Conservation (phyloP, 2,329 filamentous ascomycete genomes). For the Botrytis hyacinthi region DNA sequence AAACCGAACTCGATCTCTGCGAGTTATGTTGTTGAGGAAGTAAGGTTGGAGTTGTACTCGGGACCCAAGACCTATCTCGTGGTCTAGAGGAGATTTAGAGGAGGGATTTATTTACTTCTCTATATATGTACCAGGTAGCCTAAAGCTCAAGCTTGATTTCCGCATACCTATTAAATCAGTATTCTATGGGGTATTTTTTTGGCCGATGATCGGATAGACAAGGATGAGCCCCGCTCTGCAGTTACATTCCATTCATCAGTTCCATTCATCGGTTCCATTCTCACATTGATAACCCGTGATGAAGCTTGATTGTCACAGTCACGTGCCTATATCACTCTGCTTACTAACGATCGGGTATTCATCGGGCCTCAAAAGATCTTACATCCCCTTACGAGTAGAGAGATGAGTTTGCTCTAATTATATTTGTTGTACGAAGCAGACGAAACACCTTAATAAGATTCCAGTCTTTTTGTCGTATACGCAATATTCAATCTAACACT, state of each 20-base stretch:
- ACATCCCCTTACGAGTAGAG: neutral
- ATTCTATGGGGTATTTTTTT: neutral
- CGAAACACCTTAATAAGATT: neutral
- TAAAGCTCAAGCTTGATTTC: slow-evolving; percentile 3
- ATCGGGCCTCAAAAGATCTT: neutral
- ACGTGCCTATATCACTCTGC: neutral
- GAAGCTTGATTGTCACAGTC: neutral
- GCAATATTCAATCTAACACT: neutral
- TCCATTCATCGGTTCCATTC: too few species aligned
- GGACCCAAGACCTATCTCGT: neutral
- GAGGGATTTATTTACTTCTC: neutral
- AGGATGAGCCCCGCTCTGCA: slow-evolving; percentile 10
- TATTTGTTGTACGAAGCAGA: neutral
- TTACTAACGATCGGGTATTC: neutral
- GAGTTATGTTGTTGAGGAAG: neutral
- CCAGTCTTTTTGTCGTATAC: neutral
- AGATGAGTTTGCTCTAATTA: slow-evolving; percentile 6
- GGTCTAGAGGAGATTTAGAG: neutral
- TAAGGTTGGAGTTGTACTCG: neutral
- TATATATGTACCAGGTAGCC: neutral
- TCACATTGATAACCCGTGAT: neutral
- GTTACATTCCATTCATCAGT: neutral
- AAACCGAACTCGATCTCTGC: slow-evolving; percentile 4
- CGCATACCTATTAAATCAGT: neutral
- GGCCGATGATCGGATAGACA: neutral